phyloP scores from a whole-genome alignment of 208 protist genomes.

The Phytomonas sp. region DNA sequence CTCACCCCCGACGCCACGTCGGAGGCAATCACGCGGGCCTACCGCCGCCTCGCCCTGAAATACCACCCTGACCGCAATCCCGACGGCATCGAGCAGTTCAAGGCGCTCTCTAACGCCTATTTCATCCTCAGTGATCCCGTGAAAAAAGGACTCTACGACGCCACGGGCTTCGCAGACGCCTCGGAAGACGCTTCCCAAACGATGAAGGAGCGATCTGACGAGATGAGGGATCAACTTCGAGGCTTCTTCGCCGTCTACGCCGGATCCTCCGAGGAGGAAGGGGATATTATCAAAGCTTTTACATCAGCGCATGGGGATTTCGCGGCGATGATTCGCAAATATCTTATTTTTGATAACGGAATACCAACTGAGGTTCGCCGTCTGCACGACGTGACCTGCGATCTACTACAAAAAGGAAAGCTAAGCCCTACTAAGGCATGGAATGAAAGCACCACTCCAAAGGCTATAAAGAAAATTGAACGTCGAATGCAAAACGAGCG shows the following conservation, averaged over 20 bases:
- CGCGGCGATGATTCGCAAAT: constrained; percentile 50
- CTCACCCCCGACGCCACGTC: constrained; percentile 28
- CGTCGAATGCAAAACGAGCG: constrained; percentile 42
- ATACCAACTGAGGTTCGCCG: constrained; percentile 42
- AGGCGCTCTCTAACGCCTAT: constrained; percentile 92
- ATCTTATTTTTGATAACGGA: constrained; percentile 76
- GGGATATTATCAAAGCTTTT: constrained; percentile 44
- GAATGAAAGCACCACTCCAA: constrained; percentile 26
- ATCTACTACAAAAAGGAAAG: constrained; percentile 24
- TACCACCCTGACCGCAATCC: constrained; percentile 88
- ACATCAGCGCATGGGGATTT: constrained; percentile 67
- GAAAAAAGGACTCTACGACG: constrained; percentile 95
- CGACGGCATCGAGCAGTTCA: constrained; percentile 77
- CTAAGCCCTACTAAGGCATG: constrained; percentile 28
- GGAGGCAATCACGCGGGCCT: constrained; percentile 54
- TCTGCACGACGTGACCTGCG: constrained; percentile 27
- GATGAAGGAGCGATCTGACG: constrained; percentile 55
- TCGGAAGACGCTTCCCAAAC: constrained; percentile 9
- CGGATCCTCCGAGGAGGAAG: constrained; percentile 54
- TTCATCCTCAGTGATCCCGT: constrained; percentile 92
- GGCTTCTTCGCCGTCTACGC: constrained; percentile 71
- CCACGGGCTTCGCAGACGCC: constrained; percentile 27
- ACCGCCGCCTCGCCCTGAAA: constrained; percentile 62
- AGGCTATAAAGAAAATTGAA: constrained; percentile 31
- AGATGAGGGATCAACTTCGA: constrained; percentile 48